These are phyloP conservation scores for Acacia acuminata DNA, from an alignment of 306 rosid genomes.

Conservation along the genomic window DNA sequence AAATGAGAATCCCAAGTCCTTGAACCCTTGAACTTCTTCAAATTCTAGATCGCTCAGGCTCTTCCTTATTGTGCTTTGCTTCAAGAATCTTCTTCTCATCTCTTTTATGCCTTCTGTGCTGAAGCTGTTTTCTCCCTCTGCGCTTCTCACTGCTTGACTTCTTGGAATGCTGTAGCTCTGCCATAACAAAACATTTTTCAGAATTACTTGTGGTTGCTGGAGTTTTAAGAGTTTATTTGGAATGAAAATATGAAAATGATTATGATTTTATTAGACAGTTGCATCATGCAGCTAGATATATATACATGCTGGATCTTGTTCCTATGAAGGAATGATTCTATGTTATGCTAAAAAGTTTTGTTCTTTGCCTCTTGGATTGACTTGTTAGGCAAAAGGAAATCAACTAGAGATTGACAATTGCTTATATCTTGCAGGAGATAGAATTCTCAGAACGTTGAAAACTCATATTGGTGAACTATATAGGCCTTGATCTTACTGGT, in stretches of 20 bases:
- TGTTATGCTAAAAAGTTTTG: not conserved
- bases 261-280: not conserved
- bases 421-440: not conserved
- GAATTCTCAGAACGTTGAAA: not conserved
- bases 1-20: conserved; percentile 89
- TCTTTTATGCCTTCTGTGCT: conserved; percentile 49
- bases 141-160: conserved; percentile 31
- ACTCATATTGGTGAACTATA: not conserved
- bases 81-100: conserved; percentile 41
- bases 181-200: conserved; percentile 19
- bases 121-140: conserved; percentile 35
- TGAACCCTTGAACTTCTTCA: conserved; percentile 92
- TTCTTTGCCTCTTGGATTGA: not conserved
- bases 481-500: not conserved
- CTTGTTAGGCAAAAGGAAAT: not conserved
- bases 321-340: not conserved
- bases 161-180: conserved; percentile 60
- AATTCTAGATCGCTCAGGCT: conserved; percentile 75
- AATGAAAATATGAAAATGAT: not conserved
- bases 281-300: not conserved
- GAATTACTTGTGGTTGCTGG: not conserved
- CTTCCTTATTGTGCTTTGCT: conserved; percentile 53
- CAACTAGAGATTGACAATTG: not conserved
- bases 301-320: not conserved
- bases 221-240: conserved; percentile 1